Base-by-base conservation (phyloP, 129 eudicot species). In the Silybum marianum region DNA sequence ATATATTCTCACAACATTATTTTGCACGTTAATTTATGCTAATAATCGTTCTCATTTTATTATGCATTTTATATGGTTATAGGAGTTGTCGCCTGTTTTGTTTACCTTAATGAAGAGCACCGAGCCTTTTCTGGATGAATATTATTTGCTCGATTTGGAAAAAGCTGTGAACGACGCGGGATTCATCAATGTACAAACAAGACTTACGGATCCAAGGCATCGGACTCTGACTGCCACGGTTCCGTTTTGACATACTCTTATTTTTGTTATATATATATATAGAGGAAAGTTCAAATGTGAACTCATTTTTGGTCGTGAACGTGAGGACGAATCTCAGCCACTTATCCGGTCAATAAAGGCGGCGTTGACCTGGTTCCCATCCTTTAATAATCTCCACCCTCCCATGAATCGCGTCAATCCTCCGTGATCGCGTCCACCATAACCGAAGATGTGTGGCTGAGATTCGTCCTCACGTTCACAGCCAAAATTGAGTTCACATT, bases 41-140 rank as follows among this genome's bases (percentile, higher is more conserved):
- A 54, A 54, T 16, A 14, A 13, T 34, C 36, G 22, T 74, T 51
- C 69, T 75, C 70, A 75, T 75, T 75, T 9, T 40, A 74, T 73
- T 58, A 58, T 3, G 36, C 28, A 34, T 71, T 79, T 81, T 39
- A 63, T 72, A 69, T 77, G 30, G 84, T 74, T 74, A 18, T 83
- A 96, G 98, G 92, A 93, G 51, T 74, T 96, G 74, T 87, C 99
- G 21, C 99, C 99, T 6, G 99, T 93, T 82, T 74, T 96, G 36
- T 96, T 96, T 78, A 96, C 98, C 36, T 72, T 95, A 72, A 95
- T 96, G 99, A 96, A 93, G 90, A 93, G 97, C 91, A 96, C 99
- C 0, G 99, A 96, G 80, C 99, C 99, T 39, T 96, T 93, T 75
- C 78, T 96, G 80, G 98, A 93, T 69, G 98, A 96, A 84, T 96